phyloP scores from a whole-genome alignment of 2,329 filamentous ascomycete genomes.

The Beauveria sp. region DNA sequence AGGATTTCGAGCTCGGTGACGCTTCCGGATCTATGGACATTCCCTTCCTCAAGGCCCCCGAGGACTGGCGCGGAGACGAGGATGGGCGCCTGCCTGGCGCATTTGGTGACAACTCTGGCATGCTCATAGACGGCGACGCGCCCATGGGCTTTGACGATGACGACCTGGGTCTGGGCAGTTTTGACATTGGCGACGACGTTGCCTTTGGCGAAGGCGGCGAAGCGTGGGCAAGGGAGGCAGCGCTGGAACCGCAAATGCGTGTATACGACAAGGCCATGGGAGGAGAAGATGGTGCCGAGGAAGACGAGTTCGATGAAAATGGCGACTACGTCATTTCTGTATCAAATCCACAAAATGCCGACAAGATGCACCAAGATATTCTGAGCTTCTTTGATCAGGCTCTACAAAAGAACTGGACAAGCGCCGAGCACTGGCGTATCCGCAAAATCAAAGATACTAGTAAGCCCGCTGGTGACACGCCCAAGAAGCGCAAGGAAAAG shows the following conservation, averaged over 20 bases:
- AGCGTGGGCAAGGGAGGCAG: constrained; percentile 87
- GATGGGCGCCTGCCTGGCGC: constrained; percentile 50
- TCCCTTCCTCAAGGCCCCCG: constrained; percentile 81
- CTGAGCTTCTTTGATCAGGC: constrained; percentile 97
- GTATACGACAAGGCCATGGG: constrained; percentile 61
- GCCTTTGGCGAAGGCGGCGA: constrained; percentile 95
- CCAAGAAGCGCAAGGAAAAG: constrained; percentile 78
- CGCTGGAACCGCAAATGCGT: constrained; percentile 76
- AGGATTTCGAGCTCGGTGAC: constrained; percentile 86
- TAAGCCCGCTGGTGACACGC: constrained; percentile 51
- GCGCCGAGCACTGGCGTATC: constrained; percentile 98
- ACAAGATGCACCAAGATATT: constrained; percentile 80
- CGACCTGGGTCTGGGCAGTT: constrained; percentile 64
- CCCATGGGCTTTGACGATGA: constrained; percentile 66
- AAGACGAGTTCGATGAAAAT: constrained; percentile 41
- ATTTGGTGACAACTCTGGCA: constrained; percentile 62
- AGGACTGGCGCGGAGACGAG: constrained; percentile 71
- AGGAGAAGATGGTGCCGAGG: constrained; percentile 44
- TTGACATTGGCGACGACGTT: constrained; percentile 63
- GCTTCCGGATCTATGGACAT: constrained; percentile 79
- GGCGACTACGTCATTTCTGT: constrained; percentile 76
- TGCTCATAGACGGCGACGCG: constrained; percentile 82
- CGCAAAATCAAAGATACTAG: constrained; percentile 75
- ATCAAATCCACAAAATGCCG: constrained; percentile 55
- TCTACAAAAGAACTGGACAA: constrained; percentile 93